Base-by-base conservation (phyloP, 2,329 filamentous ascomycete species). In the Paraconiothyrium brasiliense region DNA sequence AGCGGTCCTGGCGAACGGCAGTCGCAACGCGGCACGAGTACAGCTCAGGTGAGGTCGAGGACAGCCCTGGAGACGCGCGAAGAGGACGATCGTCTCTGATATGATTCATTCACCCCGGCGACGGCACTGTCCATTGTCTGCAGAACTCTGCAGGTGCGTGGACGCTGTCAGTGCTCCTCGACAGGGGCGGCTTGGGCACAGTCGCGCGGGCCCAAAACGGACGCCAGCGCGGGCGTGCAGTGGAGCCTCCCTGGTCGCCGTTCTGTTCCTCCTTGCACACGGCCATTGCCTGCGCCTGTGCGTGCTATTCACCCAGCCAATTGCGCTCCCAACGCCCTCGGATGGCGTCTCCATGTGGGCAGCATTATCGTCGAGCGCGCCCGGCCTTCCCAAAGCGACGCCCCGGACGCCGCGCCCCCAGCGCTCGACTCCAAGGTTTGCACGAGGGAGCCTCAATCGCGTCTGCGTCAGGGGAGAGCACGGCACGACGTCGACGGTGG, bases 181-280 rank as follows among this genome's bases (percentile, higher is more conserved):
- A 55, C 58, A 55, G 47, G 65, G 58, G 57, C 57, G 35, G 7
- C 6, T 30, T 39, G 61, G 58, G 57, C 61, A 69, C 60, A 71
- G 70, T 71, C 69, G 71, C 63, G 62, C 63, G 49, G 57, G 35
- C 56, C 59, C 51, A 43, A 57, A 48, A 35, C 27, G 39, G 61
- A 49, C 48, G 37, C 27, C 49, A 49, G 61, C 61, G 57, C 58
- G 58, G 54, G 61, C 39, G 61, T 55, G 39, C 61, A 54, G 51
- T 51, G 58, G 43, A 24, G n/a, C 43, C 32, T 30, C 57, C 59
- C 54, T 54, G 50, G 50, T 37, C 58, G 59, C 54, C 56, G 68
- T 50, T 68, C 67, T 69, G 67, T 62, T 64, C 46, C 62, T 60
- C 66, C 66, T 65, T 60, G 64, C 59, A 57, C 66, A 32, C 66